These are phyloP conservation scores for Polytrichum formosum DNA, from an alignment of 225 moss, liverwort and hornwort genomes.

Conservation along the genomic window DNA sequence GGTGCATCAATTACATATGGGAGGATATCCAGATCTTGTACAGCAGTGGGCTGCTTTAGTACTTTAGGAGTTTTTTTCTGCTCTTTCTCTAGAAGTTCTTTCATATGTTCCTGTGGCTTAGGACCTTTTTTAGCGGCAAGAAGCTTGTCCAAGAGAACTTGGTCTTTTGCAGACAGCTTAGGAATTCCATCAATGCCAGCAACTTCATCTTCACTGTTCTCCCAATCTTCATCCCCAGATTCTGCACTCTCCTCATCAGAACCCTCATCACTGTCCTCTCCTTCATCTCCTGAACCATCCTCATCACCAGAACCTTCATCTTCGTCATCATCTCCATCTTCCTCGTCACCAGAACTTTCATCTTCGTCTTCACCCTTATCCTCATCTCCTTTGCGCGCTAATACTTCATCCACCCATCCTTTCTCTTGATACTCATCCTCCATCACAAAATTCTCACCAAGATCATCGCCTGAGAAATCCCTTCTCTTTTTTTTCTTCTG, in stretches of 20 bases:
- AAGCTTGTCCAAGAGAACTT: slow-evolving; percentile 45
- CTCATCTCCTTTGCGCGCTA: slow-evolving; percentile 57
- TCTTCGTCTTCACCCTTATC: slow-evolving; percentile 46
- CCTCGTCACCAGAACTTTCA: slow-evolving; percentile 32
- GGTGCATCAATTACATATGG: slow-evolving; percentile 93
- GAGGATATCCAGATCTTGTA: slow-evolving; percentile 39
- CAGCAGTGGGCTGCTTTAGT: slow-evolving; percentile 21
- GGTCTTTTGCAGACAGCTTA: slow-evolving; percentile 47
- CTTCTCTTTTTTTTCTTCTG: slow-evolving; percentile 62
- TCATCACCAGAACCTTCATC: slow-evolving; percentile 26
- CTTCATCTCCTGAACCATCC: slow-evolving; percentile 32
- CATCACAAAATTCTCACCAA: slow-evolving; percentile 88
- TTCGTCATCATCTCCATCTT: slow-evolving; percentile 26
- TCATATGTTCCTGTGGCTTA: slow-evolving; percentile 25
- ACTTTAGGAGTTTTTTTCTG: slow-evolving; percentile 17
- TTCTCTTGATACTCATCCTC: slow-evolving; percentile 77
- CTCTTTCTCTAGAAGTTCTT: slow-evolving; percentile 24
- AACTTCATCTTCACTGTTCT: slow-evolving; percentile 58
- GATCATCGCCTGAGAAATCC: slow-evolving; percentile 91
- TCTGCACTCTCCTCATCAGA: slow-evolving; percentile 45
- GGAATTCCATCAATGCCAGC: slow-evolving; percentile 35
- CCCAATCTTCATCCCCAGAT: slow-evolving; percentile 57
- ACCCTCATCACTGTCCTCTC: slow-evolving; percentile 33
- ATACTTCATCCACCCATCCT: slow-evolving; percentile 97
- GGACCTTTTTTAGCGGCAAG: slow-evolving; percentile 43